A percentile compares a stretch with the other conserved stretches of the same genome.
Conservation (phyloP, 164 flowering plant genomes). For the Taxillus chinensis region DNA sequence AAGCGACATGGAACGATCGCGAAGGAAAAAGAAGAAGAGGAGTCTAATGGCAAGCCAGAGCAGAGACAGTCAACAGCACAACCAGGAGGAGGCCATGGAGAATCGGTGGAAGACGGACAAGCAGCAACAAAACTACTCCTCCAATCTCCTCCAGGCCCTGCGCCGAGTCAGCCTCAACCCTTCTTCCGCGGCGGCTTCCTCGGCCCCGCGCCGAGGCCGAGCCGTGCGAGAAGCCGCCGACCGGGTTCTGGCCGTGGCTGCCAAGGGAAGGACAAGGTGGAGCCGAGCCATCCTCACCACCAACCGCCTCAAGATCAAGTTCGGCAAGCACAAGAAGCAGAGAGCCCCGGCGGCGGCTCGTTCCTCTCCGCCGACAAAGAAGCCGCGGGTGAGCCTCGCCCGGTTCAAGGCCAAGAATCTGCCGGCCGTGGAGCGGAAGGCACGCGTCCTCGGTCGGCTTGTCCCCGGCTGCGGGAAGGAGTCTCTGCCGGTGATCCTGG, state of each 20-base stretch:
- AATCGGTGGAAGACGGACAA: slow-evolving; percentile 33
- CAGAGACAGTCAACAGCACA: slow-evolving; percentile 3
- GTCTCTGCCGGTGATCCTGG: slow-evolving; percentile 49
- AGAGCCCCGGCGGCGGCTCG: slow-evolving; percentile 9
- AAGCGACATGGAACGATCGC: slow-evolving; percentile 20
- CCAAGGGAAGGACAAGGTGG: slow-evolving; percentile 65
- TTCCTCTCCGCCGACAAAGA: slow-evolving; percentile 18
- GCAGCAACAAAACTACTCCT: slow-evolving; percentile 48
- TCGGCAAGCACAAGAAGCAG: slow-evolving; percentile 28
- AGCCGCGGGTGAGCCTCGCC: slow-evolving; percentile 21
- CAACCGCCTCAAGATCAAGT: slow-evolving; percentile 39
- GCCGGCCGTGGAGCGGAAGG: slow-evolving; percentile 44
- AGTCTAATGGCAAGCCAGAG: slow-evolving; percentile 1
- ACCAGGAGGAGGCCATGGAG: slow-evolving; percentile 3
- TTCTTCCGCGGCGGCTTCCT: slow-evolving; percentile 2
- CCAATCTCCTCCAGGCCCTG: slow-evolving; percentile 53
- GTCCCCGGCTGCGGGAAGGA: slow-evolving; percentile 78
- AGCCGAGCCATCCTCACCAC: slow-evolving; percentile 59
- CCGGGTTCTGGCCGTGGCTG: slow-evolving; percentile 49
- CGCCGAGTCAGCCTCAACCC: slow-evolving; percentile 25
- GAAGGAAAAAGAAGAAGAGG: slow-evolving; percentile 37
- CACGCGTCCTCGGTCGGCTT: slow-evolving; percentile 46
- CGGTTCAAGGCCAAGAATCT: slow-evolving; percentile 25
- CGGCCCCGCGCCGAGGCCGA: slow-evolving; percentile 25
- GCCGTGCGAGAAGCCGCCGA: slow-evolving; percentile 68